Evolutionary conservation across 1,284 basidiomycete species (phyloP).

Genomic region (Moesziomyces sp.): DNA sequence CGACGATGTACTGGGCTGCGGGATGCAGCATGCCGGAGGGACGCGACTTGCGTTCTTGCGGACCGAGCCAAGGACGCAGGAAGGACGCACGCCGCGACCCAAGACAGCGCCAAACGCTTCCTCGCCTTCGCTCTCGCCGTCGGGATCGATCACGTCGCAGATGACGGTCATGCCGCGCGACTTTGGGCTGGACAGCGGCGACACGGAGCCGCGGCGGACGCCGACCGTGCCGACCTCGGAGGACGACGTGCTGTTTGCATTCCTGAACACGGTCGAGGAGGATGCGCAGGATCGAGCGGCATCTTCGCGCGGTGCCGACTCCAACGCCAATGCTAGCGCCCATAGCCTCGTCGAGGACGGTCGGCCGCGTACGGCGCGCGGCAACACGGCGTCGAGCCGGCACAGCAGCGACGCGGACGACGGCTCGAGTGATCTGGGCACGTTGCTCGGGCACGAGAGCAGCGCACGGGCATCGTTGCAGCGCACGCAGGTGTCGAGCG

Average conservation of each 20-base stretch:
- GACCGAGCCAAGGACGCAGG: slow-evolving; percentile 3
- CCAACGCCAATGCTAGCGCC: background rate
- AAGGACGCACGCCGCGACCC: slow-evolving; percentile 17
- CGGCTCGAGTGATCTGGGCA: slow-evolving; percentile 5
- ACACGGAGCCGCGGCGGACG: too few relatives aligned
- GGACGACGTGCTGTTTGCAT: slow-evolving; percentile 37
- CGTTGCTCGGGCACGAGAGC: background rate
- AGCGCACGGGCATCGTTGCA: slow-evolving; percentile 1
- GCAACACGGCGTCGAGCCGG: slow-evolving; percentile 25
- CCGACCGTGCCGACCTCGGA: background rate
- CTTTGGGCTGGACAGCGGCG: background rate
- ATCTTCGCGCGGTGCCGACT: background rate
- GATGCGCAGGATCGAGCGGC: slow-evolving; percentile 26
- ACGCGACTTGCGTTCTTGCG: slow-evolving; percentile 4
- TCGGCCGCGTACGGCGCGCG: slow-evolving; percentile 36
- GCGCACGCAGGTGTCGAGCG: too few relatives aligned
- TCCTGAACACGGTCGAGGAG: slow-evolving; percentile 39
- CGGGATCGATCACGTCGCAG: slow-evolving; percentile 20
- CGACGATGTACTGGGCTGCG: slow-evolving; percentile 4
- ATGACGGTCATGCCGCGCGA: slow-evolving; percentile 19
- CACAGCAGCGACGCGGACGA: slow-evolving; percentile 8
- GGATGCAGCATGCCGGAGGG: background rate
- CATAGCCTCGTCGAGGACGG: slow-evolving; percentile 9
- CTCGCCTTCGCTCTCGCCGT: slow-evolving; percentile 26
- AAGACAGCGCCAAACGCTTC: slow-evolving; percentile 39